Conservation (phyloP, 225 moss, liverwort and hornwort species). For the Sphagnum contortum region DNA sequence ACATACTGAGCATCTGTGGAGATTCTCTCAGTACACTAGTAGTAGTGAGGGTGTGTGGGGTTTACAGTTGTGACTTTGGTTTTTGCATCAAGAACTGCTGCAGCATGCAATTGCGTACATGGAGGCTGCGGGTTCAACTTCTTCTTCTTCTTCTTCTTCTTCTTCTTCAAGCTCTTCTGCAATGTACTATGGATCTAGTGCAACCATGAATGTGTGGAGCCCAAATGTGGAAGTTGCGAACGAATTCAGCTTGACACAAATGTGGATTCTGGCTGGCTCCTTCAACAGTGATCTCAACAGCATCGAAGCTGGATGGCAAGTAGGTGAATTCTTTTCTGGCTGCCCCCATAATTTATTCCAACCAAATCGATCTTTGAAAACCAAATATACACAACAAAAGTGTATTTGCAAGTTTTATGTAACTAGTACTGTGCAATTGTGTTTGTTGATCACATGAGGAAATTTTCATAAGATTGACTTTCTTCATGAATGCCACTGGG, state of each 20-base stretch:
- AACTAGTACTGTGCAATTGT: too few relatives aligned
- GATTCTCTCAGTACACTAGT: background rate
- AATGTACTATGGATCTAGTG: constrained; percentile 26
- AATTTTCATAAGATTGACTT: too few relatives aligned
- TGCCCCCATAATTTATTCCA: too few relatives aligned
- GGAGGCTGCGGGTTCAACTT: constrained; percentile 12
- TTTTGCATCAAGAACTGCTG: too few relatives aligned
- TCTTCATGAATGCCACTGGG: too few relatives aligned
- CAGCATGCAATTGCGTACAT: constrained; percentile 45
- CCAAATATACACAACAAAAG: too few relatives aligned
- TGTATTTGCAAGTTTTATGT: too few relatives aligned
- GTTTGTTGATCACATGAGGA: too few relatives aligned
- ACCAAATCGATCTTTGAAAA: too few relatives aligned
- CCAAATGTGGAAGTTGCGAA: constrained; percentile 28
- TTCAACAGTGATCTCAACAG: constrained; percentile 44
- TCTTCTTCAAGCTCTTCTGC: too few relatives aligned
- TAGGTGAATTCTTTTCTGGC: constrained; percentile 1
- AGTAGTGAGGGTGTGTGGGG: background rate
- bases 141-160: too few relatives aligned
- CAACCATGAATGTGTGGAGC: constrained; percentile 47
- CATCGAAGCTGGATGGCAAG: constrained; percentile 55
- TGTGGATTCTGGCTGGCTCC: constrained; percentile 49
- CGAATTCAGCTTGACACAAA: constrained; percentile 43
- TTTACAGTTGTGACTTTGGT: too few relatives aligned
- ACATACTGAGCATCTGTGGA: background rate